Evolutionary conservation across 2,329 filamentous ascomycete genomes (phyloP).

Genomic region (Botrytis squamosa): DNA sequence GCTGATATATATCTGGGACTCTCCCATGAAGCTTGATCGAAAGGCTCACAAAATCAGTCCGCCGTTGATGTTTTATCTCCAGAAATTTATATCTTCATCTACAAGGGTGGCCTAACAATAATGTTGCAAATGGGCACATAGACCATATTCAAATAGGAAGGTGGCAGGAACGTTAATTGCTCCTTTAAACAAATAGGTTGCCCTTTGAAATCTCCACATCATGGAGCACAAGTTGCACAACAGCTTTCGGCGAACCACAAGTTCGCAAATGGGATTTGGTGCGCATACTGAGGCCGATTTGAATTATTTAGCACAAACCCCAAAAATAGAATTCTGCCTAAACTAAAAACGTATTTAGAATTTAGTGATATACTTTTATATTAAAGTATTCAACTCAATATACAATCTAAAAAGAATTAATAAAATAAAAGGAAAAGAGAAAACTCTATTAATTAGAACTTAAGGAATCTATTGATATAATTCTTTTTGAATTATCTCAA

Average conservation of each 20-base stretch:
- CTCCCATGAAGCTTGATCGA: neutral
- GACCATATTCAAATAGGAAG: constrained; percentile 2
- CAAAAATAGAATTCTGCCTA: too few species aligned
- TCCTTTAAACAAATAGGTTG: constrained; percentile 7
- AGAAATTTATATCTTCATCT: constrained; percentile 2
- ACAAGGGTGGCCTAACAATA: neutral
- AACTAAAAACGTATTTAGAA: too few species aligned
- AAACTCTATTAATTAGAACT: too few species aligned
- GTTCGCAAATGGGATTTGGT: neutral
- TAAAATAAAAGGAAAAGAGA: too few species aligned
- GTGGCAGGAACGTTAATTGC: neutral
- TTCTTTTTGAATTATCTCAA: too few species aligned
- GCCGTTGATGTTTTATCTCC: neutral
- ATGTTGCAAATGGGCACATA: neutral
- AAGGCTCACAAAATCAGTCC: neutral
- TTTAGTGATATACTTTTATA: too few species aligned
- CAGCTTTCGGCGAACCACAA: constrained; percentile 13
- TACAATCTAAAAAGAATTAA: too few species aligned
- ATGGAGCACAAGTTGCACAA: constrained; percentile 6
- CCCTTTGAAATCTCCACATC: neutral
- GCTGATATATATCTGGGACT: neutral
- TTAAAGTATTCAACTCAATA: too few species aligned
- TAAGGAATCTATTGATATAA: too few species aligned
- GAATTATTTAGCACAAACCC: too few species aligned
- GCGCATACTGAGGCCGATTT: too few species aligned